A percentile compares a stretch with the other conserved stretches of the same genome.
Conservation (phyloP, 2,329 filamentous ascomycete species). For the Sporothrix humicola region DNA sequence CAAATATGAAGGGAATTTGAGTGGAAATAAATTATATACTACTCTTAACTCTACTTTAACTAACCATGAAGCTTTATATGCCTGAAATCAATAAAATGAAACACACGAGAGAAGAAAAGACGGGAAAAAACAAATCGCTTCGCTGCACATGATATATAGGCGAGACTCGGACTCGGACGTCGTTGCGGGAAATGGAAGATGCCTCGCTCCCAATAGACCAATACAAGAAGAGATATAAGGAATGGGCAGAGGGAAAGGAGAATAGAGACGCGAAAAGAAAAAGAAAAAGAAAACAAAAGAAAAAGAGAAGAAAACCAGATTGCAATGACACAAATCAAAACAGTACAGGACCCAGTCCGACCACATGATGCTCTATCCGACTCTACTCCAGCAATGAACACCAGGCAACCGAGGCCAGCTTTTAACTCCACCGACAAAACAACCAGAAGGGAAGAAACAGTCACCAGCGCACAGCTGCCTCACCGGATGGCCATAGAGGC, state of each 20-base stretch:
- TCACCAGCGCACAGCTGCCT: background rate
- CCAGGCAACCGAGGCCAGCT: background rate
- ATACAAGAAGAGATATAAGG: background rate
- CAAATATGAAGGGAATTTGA: background rate
- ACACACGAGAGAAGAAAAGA: background rate
- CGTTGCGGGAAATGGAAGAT: background rate
- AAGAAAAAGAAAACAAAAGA: background rate
- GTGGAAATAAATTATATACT: background rate
- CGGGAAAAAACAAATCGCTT: constrained; percentile 12
- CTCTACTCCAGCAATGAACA: constrained; percentile 2
- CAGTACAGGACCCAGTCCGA: background rate
- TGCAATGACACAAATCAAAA: background rate
- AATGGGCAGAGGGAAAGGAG: background rate
- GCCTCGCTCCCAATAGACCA: background rate
- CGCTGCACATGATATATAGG: constrained; percentile 26
- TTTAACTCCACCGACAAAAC: background rate
- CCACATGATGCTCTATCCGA: constrained; percentile 5
- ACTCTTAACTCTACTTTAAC: background rate
- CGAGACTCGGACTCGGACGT: background rate
- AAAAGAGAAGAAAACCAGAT: background rate
- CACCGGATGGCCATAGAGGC: constrained; percentile 45
- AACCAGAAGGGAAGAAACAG: background rate
- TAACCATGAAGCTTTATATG: background rate
- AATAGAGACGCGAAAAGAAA: no score
- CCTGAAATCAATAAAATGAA: background rate